Evolutionary conservation across 805 yeast genomes (phyloP).

Genomic region (Lachancea quebecensis): DNA sequence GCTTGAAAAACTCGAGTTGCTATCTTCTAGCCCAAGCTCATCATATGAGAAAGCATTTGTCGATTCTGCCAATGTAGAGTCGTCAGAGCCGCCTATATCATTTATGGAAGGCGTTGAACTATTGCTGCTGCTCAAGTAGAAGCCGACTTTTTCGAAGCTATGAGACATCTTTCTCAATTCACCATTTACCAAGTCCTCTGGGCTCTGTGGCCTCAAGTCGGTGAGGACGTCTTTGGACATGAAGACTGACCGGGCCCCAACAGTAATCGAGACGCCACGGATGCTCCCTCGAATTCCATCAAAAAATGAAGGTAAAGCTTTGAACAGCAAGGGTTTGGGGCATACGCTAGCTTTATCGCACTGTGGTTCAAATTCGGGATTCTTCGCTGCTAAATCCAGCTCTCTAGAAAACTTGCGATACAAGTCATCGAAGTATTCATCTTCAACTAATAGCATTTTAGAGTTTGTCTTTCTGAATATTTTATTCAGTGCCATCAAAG

Average conservation of each 20-base stretch:
- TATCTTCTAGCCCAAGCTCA: slow-evolving; percentile 22
- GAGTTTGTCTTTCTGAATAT: slow-evolving; percentile 21
- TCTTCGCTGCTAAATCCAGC: slow-evolving; percentile 14
- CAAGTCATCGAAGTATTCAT: slow-evolving; percentile 22
- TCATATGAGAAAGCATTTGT: slow-evolving; percentile 13
- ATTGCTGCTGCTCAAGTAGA: neutral
- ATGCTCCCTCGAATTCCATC: slow-evolving; percentile 23
- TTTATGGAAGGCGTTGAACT: slow-evolving; percentile 23
- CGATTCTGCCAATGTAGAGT: slow-evolving; percentile 1
- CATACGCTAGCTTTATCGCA: neutral
- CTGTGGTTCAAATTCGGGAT: neutral
- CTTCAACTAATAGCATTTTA: slow-evolving; percentile 25
- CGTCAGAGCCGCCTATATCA: slow-evolving; percentile 10
- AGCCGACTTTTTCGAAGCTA: slow-evolving; percentile 17
- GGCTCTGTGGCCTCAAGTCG: slow-evolving; percentile 28
- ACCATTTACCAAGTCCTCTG: slow-evolving; percentile 36
- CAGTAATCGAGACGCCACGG: slow-evolving; percentile 18
- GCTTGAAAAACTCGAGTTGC: slow-evolving; percentile 12
- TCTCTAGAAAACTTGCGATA: slow-evolving; percentile 25
- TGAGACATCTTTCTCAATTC: slow-evolving; percentile 32
- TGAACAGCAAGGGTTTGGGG: slow-evolving; percentile 16
- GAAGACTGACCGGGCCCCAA: slow-evolving; percentile 40
- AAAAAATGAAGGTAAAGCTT: slow-evolving; percentile 32
- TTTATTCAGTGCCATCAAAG: slow-evolving; percentile 24
- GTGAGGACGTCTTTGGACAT: slow-evolving; percentile 36